phyloP scores from a whole-genome alignment of 2,329 filamentous ascomycete species.

The Exophiala alcalophila region DNA sequence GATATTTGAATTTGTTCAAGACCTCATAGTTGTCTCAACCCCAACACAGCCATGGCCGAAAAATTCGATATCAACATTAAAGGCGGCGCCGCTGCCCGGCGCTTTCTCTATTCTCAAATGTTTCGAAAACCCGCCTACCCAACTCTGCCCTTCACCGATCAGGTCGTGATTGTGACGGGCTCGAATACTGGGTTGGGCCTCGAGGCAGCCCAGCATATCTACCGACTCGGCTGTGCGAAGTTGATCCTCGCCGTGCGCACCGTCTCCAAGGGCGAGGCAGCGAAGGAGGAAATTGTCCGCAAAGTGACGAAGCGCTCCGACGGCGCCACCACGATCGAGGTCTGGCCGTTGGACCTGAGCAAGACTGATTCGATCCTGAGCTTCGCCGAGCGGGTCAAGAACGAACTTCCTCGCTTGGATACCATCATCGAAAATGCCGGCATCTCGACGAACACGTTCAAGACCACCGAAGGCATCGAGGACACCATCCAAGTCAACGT shows the following conservation, averaged over 20 bases:
- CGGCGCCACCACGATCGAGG: slow-evolving; percentile 36
- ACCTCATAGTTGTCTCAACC: no score
- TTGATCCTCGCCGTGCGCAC: slow-evolving; percentile 48
- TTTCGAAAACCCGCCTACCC: slow-evolving; percentile 24
- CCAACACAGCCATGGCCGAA: slow-evolving; percentile 18
- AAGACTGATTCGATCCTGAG: slow-evolving; percentile 35
- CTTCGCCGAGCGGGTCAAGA: slow-evolving; percentile 36
- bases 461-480: slow-evolving; percentile 25
- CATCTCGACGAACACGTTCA: slow-evolving; percentile 29
- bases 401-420: slow-evolving; percentile 36
- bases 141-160: slow-evolving; percentile 21
- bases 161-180: slow-evolving; percentile 49
- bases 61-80: slow-evolving; percentile 17
- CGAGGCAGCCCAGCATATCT: slow-evolving; percentile 46
- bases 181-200: slow-evolving; percentile 49
- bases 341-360: slow-evolving; percentile 47
- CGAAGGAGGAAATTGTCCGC: slow-evolving; percentile 41
- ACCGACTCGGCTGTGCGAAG: slow-evolving; percentile 39
- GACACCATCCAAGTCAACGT: slow-evolving; percentile 33
- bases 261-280: slow-evolving; percentile 44
- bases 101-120: slow-evolving; percentile 26
- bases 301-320: slow-evolving; percentile 30
- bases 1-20: no score
- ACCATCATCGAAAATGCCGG: slow-evolving; percentile 42
- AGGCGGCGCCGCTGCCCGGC: slow-evolving; percentile 5